phyloP scores from a whole-genome alignment of 306 rosid species.

The Sphenostylis stenocarpa region DNA sequence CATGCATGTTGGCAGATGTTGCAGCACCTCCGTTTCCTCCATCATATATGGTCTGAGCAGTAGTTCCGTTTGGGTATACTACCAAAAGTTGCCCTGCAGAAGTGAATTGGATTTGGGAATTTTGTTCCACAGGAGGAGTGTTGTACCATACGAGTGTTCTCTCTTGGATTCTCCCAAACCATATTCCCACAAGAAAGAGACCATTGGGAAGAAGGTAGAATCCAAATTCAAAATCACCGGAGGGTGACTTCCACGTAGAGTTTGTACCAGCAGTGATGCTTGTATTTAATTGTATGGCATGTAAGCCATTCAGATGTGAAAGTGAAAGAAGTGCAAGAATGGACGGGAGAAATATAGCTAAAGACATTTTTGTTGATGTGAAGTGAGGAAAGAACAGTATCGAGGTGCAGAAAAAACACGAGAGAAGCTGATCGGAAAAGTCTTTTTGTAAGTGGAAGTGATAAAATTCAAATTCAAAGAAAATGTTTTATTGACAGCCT shows the following conservation, averaged over 20 bases:
- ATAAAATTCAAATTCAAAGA: too few relatives aligned
- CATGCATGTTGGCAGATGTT: constrained; percentile 17
- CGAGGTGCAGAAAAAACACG: neutral
- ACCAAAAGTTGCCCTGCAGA: constrained; percentile 27
- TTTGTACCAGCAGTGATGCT: constrained; percentile 42
- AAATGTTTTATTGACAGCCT: too few relatives aligned
- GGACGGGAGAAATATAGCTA: neutral
- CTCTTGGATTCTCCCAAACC: constrained; percentile 37
- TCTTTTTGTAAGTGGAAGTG: too few relatives aligned
- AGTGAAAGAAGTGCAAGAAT: constrained; percentile 2
- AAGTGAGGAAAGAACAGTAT: constrained; percentile 8
- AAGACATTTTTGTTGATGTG: constrained; percentile 1
- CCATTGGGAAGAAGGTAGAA: constrained; percentile 18
- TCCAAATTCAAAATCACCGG: constrained; percentile 41
- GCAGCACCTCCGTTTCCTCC: neutral
- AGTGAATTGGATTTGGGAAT: constrained; percentile 31
- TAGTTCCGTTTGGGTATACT: constrained; percentile 15
- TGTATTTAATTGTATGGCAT: neutral
- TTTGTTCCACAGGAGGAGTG: constrained; percentile 1
- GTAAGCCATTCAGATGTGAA: neutral
- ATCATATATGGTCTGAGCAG: neutral
- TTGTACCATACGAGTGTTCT: constrained; percentile 44
- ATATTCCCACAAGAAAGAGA: constrained; percentile 32
- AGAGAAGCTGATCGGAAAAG: neutral
- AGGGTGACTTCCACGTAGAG: constrained; percentile 34